phyloP scores from a whole-genome alignment of 2,329 filamentous ascomycete species.

The Colletotrichum musae region DNA sequence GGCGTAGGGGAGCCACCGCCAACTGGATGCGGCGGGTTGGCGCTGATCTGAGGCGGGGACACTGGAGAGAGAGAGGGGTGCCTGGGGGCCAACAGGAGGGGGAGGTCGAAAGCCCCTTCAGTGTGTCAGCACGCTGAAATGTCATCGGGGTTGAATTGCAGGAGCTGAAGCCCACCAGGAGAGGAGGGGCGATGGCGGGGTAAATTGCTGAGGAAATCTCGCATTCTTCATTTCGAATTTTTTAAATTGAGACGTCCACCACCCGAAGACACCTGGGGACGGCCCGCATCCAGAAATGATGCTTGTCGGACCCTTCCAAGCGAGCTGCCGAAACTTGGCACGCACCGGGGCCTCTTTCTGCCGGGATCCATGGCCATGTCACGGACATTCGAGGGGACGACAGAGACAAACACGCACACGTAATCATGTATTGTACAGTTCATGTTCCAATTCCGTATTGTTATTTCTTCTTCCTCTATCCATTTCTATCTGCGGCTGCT shows the following conservation, averaged over 20 bases:
- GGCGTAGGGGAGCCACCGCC: not conserved
- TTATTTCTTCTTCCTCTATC: conserved; percentile 26
- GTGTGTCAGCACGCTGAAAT: conserved; percentile 36
- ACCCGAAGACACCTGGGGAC: conserved; percentile 26
- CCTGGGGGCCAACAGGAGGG: conserved; percentile 10
- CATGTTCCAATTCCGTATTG: not conserved
- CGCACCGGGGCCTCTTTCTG: no score
- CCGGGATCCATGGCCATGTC: no score
- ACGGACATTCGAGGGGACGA: no score
- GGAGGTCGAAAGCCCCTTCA: not conserved
- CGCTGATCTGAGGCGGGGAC: conserved; percentile 14
- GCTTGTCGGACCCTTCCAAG: conserved; percentile 1
- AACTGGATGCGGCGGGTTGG: conserved; percentile 18
- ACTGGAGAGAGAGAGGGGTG: no score
- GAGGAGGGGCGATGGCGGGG: conserved; percentile 31
- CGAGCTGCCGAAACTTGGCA: no score
- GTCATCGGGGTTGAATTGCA: conserved; percentile 32
- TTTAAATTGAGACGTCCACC: conserved; percentile 34
- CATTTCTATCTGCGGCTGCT: conserved; percentile 20
- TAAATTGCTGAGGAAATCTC: conserved; percentile 32
- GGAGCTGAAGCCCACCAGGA: conserved; percentile 21
- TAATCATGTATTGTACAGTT: not conserved
- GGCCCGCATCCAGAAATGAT: conserved; percentile 37
- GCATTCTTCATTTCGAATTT: conserved; percentile 3
- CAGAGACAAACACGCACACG: no score